A percentile compares a stretch with the other conserved stretches of the same genome.
Evolutionary conservation across 441 rosid genomes (phyloP).

Genomic region (Populus hybrid): DNA sequence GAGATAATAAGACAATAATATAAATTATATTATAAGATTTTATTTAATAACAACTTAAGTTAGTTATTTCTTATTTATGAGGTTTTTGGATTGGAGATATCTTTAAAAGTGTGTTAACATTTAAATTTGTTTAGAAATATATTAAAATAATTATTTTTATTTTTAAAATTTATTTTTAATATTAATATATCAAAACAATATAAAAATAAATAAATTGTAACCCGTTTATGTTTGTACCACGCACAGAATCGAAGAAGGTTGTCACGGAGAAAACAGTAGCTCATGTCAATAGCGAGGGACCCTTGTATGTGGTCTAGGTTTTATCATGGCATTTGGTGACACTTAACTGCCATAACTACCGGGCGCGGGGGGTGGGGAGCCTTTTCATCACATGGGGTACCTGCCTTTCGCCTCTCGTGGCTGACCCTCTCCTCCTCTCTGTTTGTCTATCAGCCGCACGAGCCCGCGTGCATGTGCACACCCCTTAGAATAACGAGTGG

Average conservation of each 20-base stretch:
- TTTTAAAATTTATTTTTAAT: too few relatives aligned
- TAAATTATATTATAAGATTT: too few relatives aligned
- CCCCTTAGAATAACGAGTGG: background rate
- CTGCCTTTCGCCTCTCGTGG: background rate
- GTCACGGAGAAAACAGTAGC: background rate
- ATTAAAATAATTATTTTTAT: too few relatives aligned
- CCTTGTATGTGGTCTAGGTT: background rate
- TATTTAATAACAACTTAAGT: too few relatives aligned
- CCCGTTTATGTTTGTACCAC: too few relatives aligned
- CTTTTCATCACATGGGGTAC: constrained; percentile 24
- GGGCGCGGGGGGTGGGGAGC: background rate
- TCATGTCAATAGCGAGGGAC: background rate
- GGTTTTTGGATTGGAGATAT: accelerated
- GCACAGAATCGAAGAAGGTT: background rate
- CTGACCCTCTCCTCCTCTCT: background rate
- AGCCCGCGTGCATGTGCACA: background rate
- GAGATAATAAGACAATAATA: too few relatives aligned
- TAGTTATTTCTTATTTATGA: too few relatives aligned
- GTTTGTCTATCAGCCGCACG: background rate
- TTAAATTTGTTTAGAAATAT: too few relatives aligned
- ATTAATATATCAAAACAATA: accelerated
- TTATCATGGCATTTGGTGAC: constrained; percentile 23
- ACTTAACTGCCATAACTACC: constrained; percentile 54
- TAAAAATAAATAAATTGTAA: too few relatives aligned
- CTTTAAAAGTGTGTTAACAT: too few relatives aligned